Percentiles rank a stretch among this genome's conserved stretches.
These are phyloP conservation scores for Linum tenue DNA, from an alignment of 345 rosid species.

Conservation along the genomic window DNA sequence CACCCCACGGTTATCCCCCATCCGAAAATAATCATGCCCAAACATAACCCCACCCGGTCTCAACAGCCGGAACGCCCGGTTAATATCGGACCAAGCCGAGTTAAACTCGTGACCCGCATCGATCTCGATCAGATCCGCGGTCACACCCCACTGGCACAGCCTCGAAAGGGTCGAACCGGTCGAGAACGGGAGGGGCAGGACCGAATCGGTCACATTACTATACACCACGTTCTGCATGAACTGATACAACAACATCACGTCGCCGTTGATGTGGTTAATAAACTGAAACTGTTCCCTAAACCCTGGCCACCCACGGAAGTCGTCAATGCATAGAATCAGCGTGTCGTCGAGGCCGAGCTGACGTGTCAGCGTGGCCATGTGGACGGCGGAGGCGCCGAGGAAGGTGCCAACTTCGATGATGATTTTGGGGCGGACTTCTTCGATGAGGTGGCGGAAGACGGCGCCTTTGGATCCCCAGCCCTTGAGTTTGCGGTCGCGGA, in stretches of 20 bases:
- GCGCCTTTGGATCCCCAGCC: slow-evolving; percentile 70
- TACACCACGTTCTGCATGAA: slow-evolving; percentile 50
- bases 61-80: neutral
- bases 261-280: slow-evolving; percentile 42
- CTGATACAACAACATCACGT: slow-evolving; percentile 47
- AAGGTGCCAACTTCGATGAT: slow-evolving; percentile 64
- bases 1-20: neutral
- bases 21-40: neutral
- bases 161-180: slow-evolving; percentile 44
- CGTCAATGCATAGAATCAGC: slow-evolving; percentile 54
- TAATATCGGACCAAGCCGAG: slow-evolving; percentile 5
- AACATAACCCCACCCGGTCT: slow-evolving; percentile 2
- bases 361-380: slow-evolving; percentile 58
- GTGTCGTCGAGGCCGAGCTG: slow-evolving; percentile 36
- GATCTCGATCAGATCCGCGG: slow-evolving; percentile 2
- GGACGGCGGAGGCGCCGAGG: slow-evolving; percentile 68
- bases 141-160: slow-evolving; percentile 57
- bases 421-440: slow-evolving; percentile 39
- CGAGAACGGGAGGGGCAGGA: slow-evolving; percentile 57
- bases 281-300: slow-evolving; percentile 44
- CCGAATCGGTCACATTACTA: slow-evolving; percentile 23
- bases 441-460: slow-evolving; percentile 44
- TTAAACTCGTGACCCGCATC: slow-evolving; percentile 3
- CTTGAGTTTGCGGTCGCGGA: slow-evolving; percentile 28
- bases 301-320: slow-evolving; percentile 76